A percentile compares a stretch with the other conserved stretches of the same genome.
phyloP scores from a whole-genome alignment of 108 stramenopile species.

The Schizochytrium sp. region DNA sequence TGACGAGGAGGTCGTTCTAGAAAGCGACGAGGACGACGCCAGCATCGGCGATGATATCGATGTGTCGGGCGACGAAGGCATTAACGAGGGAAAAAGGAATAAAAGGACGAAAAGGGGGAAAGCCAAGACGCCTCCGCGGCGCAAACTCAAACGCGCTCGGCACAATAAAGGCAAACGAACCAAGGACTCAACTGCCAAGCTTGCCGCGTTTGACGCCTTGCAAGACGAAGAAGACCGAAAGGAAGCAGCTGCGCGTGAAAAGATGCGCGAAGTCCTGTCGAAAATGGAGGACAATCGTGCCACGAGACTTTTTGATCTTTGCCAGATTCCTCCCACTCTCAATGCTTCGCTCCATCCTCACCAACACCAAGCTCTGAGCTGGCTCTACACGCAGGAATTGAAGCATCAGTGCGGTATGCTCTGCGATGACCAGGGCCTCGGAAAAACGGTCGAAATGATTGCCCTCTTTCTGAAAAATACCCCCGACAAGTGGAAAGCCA shows the following conservation, averaged over 20 bases:
- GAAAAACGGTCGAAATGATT: slow-evolving; percentile 42
- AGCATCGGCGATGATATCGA: too few relatives aligned
- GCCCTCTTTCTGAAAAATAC: slow-evolving; percentile 38
- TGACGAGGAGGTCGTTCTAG: not conserved
- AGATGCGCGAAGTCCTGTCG: not conserved
- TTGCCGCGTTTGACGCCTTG: not conserved
- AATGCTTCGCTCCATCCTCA: not conserved
- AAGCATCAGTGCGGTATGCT: slow-evolving; percentile 42
- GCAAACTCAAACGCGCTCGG: too few relatives aligned
- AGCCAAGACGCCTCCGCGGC: not conserved
- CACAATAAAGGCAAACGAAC: not conserved
- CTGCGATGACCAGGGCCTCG: slow-evolving; percentile 47
- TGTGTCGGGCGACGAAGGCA: too few relatives aligned
- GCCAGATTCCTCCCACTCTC: not conserved
- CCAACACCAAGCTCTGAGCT: slow-evolving; percentile 17
- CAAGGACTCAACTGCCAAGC: not conserved
- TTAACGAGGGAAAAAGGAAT: too few relatives aligned
- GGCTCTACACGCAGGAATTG: slow-evolving; percentile 42
- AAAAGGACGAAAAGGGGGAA: not conserved
- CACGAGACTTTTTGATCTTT: not conserved
- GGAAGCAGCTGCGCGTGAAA: not conserved
- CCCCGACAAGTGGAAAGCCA: slow-evolving; percentile 24
- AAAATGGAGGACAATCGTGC: not conserved
- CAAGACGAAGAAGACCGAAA: slow-evolving; percentile 27
- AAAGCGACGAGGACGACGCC: too few relatives aligned